Evolutionary conservation across 305 asterid species (phyloP).

Genomic region (Caryopteris hybrid): DNA sequence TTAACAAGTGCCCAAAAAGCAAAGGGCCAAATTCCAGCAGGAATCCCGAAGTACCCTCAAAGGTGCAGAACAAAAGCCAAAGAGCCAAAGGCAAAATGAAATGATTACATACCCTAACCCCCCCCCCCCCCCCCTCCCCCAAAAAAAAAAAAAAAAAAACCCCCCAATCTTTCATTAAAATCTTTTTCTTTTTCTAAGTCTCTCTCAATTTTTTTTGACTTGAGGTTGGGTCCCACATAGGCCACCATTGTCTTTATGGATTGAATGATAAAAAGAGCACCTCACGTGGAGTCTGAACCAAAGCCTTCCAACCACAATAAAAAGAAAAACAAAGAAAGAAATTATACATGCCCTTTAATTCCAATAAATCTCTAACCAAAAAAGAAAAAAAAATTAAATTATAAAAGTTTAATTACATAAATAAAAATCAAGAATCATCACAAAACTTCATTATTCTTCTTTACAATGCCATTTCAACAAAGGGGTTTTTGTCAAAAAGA

Average conservation of each 20-base stretch:
- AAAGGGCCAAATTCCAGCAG: slow-evolving; percentile 26
- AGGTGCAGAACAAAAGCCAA: slow-evolving; percentile 37
- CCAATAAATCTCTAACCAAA: no score
- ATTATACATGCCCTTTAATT: no score
- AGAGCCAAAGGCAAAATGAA: slow-evolving; percentile 38
- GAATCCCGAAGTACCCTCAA: slow-evolving; percentile 36
- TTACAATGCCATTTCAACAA: slow-evolving; percentile 32
- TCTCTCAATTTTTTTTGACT: slow-evolving; percentile 43
- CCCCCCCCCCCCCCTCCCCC: slow-evolving; percentile 16
- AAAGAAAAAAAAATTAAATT: neutral
- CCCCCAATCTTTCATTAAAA: slow-evolving; percentile 21
- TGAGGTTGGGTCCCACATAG: slow-evolving; percentile 56
- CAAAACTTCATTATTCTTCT: slow-evolving; percentile 19
- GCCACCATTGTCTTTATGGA: slow-evolving; percentile 89
- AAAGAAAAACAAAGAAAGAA: no score
- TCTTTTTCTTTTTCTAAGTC: slow-evolving; percentile 38
- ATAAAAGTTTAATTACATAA: neutral
- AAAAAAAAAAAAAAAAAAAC: no score
- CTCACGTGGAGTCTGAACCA: slow-evolving; percentile 99
- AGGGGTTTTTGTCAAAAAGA: slow-evolving; percentile 46
- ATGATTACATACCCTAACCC: slow-evolving; percentile 37
- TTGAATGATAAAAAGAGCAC: slow-evolving; percentile 89
- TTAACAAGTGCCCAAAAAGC: slow-evolving; percentile 35
- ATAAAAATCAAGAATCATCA: slow-evolving; percentile 21
- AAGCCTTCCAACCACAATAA: slow-evolving; percentile 67